These are phyloP conservation scores for Leccinum brunneo-olivaceum DNA, from an alignment of 1,284 basidiomycete genomes.

Conservation along the genomic window DNA sequence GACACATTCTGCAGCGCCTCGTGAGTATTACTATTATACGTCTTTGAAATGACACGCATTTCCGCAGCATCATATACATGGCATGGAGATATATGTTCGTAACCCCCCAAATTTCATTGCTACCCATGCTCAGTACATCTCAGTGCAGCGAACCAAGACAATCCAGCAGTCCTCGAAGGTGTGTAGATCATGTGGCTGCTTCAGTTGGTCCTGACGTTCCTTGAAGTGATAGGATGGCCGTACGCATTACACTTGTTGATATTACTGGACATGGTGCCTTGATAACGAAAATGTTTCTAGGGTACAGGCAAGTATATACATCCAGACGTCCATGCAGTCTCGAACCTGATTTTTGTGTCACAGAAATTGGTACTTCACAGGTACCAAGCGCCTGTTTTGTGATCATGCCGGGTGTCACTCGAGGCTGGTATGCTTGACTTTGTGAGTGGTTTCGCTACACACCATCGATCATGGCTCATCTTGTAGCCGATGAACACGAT, in stretches of 20 bases:
- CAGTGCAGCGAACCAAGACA: conserved; percentile 14
- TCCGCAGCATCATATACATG: conserved; percentile 14
- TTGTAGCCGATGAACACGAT: no score
- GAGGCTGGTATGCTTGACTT: no score
- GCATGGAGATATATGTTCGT: conserved; percentile 17
- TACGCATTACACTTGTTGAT: conserved; percentile 38
- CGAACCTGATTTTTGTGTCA: conserved; percentile 9
- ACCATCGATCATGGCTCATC: no score
- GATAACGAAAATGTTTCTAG: conserved; percentile 30
- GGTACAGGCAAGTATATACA: conserved; percentile 7
- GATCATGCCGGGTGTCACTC: conserved; percentile 28
- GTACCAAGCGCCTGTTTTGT: conserved; percentile 29
- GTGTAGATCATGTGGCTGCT: neutral
- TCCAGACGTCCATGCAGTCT: neutral
- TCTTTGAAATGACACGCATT: neutral
- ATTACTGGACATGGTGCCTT: conserved; percentile 39
- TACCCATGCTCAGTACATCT: neutral
- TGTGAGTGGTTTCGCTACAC: no score
- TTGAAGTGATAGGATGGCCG: conserved; percentile 28
- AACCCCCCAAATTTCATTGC: neutral
- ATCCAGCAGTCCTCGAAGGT: conserved; percentile 14
- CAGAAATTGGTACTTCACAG: conserved; percentile 29
- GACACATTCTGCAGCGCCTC: conserved; percentile 40
- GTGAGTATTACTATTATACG: conserved; percentile 5
- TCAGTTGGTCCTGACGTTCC: neutral